Evolutionary conservation across 2,329 filamentous ascomycete species (phyloP).

Genomic region (Rhinocladiella mackenziei): DNA sequence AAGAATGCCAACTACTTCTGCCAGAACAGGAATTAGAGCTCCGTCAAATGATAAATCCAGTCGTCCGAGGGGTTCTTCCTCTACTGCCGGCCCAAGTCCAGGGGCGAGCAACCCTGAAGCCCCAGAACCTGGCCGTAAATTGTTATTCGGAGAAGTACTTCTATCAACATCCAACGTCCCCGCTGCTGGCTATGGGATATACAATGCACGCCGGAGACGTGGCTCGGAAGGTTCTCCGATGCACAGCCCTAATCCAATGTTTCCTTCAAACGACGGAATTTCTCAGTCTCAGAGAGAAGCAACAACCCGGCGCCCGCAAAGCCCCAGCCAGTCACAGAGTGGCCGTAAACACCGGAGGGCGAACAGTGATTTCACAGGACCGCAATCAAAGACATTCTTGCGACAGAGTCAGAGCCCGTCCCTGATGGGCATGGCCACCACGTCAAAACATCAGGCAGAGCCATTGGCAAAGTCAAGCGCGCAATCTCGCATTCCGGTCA

Average conservation of each 20-base stretch:
- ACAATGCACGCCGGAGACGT: conserved; percentile 52
- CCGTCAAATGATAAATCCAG: background rate
- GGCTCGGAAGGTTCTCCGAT: conserved; percentile 67
- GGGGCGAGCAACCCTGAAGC: conserved; percentile 9
- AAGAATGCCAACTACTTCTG: conserved; percentile 7
- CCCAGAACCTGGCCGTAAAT: conserved; percentile 41
- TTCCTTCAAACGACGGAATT: conserved; percentile 25
- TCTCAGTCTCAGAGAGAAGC: background rate
- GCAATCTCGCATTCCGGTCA: conserved; percentile 25
- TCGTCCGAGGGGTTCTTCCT: conserved; percentile 5
- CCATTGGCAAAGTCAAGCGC: conserved; percentile 2
- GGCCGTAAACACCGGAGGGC: conserved; percentile 22
- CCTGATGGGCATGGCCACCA: background rate
- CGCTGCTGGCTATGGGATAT: conserved; percentile 57
- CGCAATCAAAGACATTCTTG: conserved; percentile 1
- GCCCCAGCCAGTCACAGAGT: background rate
- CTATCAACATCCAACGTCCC: conserved; percentile 45
- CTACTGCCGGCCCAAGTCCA: conserved; percentile 5
- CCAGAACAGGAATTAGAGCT: conserved; percentile 3
- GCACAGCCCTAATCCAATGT: conserved; percentile 48
- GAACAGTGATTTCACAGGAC: conserved; percentile 25
- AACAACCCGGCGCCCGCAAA: background rate
- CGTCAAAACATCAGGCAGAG: conserved; percentile 1
- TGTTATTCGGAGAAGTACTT: conserved; percentile 72
- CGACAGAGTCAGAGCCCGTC: conserved; percentile 3